These are phyloP conservation scores for Pleurotus ostreatus DNA, from an alignment of 768 basidiomycete species.

Conservation along the genomic window DNA sequence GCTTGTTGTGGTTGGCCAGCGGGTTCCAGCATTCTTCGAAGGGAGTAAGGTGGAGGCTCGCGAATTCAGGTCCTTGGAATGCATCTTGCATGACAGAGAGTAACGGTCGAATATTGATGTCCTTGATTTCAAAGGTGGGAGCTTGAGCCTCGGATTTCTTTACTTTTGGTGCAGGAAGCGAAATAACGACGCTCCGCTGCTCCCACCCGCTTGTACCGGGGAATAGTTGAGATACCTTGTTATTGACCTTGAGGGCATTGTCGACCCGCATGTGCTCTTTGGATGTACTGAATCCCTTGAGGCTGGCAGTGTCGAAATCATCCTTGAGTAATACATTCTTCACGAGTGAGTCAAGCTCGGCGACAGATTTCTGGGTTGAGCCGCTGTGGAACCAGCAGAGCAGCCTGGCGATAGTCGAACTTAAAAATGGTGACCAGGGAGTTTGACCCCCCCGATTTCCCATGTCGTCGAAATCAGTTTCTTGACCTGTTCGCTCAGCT, in stretches of 20 bases:
- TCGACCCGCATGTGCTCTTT: constrained; percentile 14
- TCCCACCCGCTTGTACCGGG: neutral
- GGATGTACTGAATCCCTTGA: constrained; percentile 15
- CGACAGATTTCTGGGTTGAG: constrained; percentile 22
- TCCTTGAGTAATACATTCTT: constrained; percentile 19
- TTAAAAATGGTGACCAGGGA: constrained; percentile 20
- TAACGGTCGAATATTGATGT: neutral
- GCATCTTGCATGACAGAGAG: neutral
- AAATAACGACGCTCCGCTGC: neutral
- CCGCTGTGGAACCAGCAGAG: constrained; percentile 27
- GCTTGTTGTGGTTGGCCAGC: too few species aligned
- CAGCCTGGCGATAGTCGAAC: constrained; percentile 20
- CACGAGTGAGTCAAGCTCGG: constrained; percentile 23
- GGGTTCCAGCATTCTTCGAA: neutral
- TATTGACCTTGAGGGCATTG: neutral
- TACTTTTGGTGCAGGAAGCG: neutral
- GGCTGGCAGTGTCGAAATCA: constrained; percentile 17
- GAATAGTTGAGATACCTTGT: neutral
- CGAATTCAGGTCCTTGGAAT: neutral
- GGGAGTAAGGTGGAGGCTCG: neutral
- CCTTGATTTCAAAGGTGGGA: neutral
- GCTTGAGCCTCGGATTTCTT: neutral
- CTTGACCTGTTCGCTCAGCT: too few species aligned
- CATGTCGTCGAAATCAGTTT: too few species aligned
- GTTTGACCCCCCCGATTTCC: too few species aligned